phyloP scores from a whole-genome alignment of 805 yeast species.

The Saccharomycopsis vini region DNA sequence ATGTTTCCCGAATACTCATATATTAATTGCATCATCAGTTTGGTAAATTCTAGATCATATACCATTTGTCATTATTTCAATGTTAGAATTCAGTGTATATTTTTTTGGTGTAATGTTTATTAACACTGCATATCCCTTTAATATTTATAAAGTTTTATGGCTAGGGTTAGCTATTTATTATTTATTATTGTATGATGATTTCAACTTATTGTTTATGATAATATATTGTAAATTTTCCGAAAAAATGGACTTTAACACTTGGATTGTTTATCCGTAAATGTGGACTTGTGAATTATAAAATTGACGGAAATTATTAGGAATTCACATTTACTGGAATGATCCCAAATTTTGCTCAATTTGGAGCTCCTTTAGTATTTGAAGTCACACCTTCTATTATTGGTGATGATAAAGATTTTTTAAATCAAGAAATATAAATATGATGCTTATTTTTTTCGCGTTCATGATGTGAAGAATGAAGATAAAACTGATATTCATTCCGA shows the following conservation, averaged over 20 bases:
- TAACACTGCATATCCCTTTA: conserved; percentile 24
- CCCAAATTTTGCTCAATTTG: no score
- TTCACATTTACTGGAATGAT: conserved; percentile 16
- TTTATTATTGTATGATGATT: conserved; percentile 27
- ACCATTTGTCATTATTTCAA: conserved; percentile 21
- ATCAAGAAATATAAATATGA: not conserved
- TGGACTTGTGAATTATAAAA: conserved; percentile 2
- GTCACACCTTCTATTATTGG: no score
- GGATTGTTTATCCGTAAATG: conserved; percentile 15
- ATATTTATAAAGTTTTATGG: conserved; percentile 24
- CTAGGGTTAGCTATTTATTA: conserved; percentile 30
- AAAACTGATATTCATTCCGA: not conserved
- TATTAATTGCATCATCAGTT: conserved; percentile 21
- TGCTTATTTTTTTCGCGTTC: not conserved
- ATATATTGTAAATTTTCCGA: not conserved
- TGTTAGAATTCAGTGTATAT: conserved; percentile 17
- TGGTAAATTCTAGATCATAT: conserved; percentile 22
- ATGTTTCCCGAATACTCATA: conserved; percentile 25
- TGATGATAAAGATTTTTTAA: not conserved
- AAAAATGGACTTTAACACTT: not conserved
- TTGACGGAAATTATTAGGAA: conserved; percentile 8
- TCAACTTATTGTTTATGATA: not conserved
- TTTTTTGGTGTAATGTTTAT: not conserved
- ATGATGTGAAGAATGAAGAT: not conserved
- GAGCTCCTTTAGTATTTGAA: no score